A percentile compares a stretch with the other conserved stretches of the same genome.
Conservation (phyloP, 1,284 basidiomycete genomes). For the Vanrija sp. region DNA sequence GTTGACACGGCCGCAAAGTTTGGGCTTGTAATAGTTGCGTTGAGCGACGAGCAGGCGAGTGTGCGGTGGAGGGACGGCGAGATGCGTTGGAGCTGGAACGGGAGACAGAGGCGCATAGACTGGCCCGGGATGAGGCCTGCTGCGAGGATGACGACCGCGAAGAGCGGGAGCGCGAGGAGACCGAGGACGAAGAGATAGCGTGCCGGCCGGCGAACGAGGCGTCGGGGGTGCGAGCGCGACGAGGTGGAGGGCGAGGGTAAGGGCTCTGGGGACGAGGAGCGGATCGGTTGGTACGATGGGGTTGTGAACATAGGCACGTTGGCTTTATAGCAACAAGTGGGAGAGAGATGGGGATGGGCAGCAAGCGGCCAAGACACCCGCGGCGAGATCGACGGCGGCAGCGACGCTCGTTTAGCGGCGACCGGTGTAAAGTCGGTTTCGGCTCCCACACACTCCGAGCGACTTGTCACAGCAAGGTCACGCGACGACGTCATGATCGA, state of each 20-base stretch:
- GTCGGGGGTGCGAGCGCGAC: not conserved
- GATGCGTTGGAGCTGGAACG: slow-evolving; percentile 29
- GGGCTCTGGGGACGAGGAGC: not conserved
- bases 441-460: no score
- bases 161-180: not conserved
- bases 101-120: slow-evolving; percentile 39
- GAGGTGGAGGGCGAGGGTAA: not conserved
- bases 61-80: slow-evolving; percentile 24
- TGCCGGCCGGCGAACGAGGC: not conserved
- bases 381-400: no score
- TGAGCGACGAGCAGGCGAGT: slow-evolving; percentile 18
- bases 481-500: no score
- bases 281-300: not conserved
- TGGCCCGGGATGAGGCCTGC: not conserved
- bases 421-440: no score
- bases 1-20: slow-evolving; percentile 4
- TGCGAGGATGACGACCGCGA: slow-evolving; percentile 5
- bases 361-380: no score
- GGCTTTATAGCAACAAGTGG: no score
- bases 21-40: not conserved
- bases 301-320: not conserved
- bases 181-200: not conserved
- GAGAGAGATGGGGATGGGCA: no score
- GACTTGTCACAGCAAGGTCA: no score
- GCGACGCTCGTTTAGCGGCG: no score